Conservation (phyloP, 257 asterid species). For the Vinca minor region DNA sequence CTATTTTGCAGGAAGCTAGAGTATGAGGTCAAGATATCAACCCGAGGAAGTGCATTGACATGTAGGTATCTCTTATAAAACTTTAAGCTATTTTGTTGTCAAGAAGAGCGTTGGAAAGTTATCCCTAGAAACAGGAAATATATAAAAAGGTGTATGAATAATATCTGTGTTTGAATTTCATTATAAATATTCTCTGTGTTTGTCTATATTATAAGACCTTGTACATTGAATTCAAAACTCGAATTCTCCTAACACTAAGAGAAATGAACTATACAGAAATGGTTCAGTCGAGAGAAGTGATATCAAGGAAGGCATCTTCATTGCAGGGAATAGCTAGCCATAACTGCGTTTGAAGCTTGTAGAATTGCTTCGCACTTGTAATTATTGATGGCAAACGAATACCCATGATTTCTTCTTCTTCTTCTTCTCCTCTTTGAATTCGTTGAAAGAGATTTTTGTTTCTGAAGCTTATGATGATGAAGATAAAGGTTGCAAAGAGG, state of each 20-base stretch:
- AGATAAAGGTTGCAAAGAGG: not conserved
- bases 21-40: not conserved
- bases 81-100: not conserved
- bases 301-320: constrained; percentile 16
- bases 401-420: too few species aligned
- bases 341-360: constrained; percentile 19
- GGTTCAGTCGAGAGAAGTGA: constrained; percentile 18
- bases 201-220: not conserved
- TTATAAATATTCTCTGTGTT: not conserved
- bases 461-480: not conserved
- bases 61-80: not conserved
- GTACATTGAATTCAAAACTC: not conserved
- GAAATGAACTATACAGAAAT: not conserved
- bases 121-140: not conserved
- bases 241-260: not conserved
- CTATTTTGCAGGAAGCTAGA: constrained; percentile 6
- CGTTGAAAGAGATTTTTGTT: too few species aligned
- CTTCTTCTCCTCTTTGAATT: not conserved
- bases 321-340: constrained; percentile 28
- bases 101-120: constrained; percentile 3
- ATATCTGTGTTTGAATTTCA: constrained; percentile 3
- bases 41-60: not conserved
- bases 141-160: not conserved
- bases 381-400: constrained; percentile 22
- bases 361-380: constrained; percentile 21